Percentiles rank a stretch among this genome's conserved stretches.
These are phyloP conservation scores for Helotiales sp. DNA, from an alignment of 2,329 filamentous ascomycete species.

Conservation along the genomic window DNA sequence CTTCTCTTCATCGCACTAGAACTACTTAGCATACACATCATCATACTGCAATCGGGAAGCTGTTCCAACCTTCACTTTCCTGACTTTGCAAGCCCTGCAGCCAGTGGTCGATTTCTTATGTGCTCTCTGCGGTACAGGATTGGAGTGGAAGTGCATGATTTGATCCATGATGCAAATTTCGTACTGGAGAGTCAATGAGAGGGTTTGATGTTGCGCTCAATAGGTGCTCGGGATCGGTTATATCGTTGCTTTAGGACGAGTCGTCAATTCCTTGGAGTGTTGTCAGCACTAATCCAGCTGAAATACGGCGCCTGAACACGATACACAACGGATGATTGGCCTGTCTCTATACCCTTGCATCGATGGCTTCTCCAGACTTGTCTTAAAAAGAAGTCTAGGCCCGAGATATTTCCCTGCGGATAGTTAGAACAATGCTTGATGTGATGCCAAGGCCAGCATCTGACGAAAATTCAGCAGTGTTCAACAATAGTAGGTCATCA, in stretches of 20 bases:
- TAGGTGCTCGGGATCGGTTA: constrained; percentile 12
- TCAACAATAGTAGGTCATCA: neutral
- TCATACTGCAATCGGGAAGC: neutral
- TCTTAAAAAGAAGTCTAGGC: neutral
- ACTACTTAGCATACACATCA: neutral
- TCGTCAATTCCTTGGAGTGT: neutral
- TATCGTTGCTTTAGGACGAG: neutral
- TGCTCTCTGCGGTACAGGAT: constrained; percentile 19
- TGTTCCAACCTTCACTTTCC: constrained; percentile 29
- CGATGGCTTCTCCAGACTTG: neutral
- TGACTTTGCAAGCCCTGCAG: constrained; percentile 27
- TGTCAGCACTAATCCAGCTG: constrained; percentile 13
- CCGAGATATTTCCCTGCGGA: neutral
- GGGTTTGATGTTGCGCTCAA: neutral
- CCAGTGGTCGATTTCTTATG: constrained; percentile 31
- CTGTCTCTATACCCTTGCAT: neutral
- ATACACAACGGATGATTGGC: neutral
- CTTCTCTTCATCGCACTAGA: constrained; percentile 26
- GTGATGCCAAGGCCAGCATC: neutral
- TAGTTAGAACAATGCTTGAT: neutral
- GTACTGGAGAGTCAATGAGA: neutral
- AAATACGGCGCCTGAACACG: neutral
- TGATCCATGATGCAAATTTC: neutral
- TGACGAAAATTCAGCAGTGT: neutral
- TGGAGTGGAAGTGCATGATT: constrained; percentile 19